phyloP scores from a whole-genome alignment of 2,329 filamentous ascomycete species.

The Emmonsia crescens region DNA sequence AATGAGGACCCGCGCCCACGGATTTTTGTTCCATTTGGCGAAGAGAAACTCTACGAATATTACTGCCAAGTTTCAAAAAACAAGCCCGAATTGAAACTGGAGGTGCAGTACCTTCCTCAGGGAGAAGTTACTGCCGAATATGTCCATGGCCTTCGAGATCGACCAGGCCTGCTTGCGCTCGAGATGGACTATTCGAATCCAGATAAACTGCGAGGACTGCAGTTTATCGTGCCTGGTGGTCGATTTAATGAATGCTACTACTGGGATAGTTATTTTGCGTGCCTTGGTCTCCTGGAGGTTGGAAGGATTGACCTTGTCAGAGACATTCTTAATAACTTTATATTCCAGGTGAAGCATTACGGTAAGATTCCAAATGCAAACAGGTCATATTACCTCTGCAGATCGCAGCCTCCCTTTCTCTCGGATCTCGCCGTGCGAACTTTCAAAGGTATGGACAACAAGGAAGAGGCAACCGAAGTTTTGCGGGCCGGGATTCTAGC shows the following conservation, averaged over 20 bases:
- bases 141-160: constrained; percentile 65
- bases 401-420: constrained; percentile 78
- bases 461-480: constrained; percentile 61
- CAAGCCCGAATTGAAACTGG: constrained; percentile 63
- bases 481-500: constrained; percentile 61
- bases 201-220: constrained; percentile 49
- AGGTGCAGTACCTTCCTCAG: constrained; percentile 63
- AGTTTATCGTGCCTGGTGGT: constrained; percentile 79
- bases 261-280: constrained; percentile 91
- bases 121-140: constrained; percentile 58
- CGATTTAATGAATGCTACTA: constrained; percentile 88
- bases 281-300: constrained; percentile 65
- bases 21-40: constrained; percentile 70
- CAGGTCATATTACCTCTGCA: constrained; percentile 72
- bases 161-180: constrained; percentile 71
- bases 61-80: constrained; percentile 64
- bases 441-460: constrained; percentile 72
- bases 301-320: constrained; percentile 68
- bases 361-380: constrained; percentile 87
- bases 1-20: constrained; percentile 69
- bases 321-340: constrained; percentile 78
- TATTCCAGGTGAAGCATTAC: constrained; percentile 84
- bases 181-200: constrained; percentile 58
- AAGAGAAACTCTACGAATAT: constrained; percentile 68
- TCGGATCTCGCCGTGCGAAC: constrained; percentile 81